These are phyloP conservation scores for Epithele typhae DNA, from an alignment of 768 basidiomycete genomes.

Conservation along the genomic window DNA sequence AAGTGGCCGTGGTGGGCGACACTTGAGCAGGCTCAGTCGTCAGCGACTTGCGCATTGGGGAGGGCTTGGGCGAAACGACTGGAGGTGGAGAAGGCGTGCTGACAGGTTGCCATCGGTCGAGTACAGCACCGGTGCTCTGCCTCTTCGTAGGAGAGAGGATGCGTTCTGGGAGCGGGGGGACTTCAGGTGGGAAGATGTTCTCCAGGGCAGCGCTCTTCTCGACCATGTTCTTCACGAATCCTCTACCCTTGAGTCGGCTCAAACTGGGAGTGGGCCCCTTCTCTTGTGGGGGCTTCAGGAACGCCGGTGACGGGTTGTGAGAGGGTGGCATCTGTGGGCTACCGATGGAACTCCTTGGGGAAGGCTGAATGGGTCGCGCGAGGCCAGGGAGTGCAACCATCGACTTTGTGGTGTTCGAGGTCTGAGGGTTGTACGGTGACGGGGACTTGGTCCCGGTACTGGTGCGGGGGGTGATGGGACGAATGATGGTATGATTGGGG, in stretches of 20 bases:
- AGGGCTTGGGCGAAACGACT: slow-evolving; percentile 34
- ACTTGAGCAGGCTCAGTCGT: slow-evolving; percentile 28
- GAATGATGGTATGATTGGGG: slow-evolving; percentile 1
- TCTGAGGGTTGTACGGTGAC: slow-evolving; percentile 13
- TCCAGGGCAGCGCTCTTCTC: slow-evolving; percentile 59
- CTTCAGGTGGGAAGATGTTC: slow-evolving; percentile 24
- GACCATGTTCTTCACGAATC: slow-evolving; percentile 82
- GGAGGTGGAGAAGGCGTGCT: slow-evolving; percentile 35
- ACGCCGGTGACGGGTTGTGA: slow-evolving; percentile 48
- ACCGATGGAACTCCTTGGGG: slow-evolving; percentile 40
- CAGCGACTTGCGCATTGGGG: slow-evolving; percentile 36
- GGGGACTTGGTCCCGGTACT: slow-evolving; percentile 4
- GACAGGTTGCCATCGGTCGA: slow-evolving; percentile 66
- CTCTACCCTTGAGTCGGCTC: slow-evolving; percentile 77
- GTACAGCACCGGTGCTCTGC: slow-evolving; percentile 48
- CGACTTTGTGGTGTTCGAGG: slow-evolving; percentile 22
- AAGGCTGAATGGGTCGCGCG: slow-evolving; percentile 50
- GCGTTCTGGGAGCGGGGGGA: slow-evolving; percentile 31
- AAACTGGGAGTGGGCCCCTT: slow-evolving; percentile 83
- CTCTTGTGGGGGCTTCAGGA: slow-evolving; percentile 48
- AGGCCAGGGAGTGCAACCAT: slow-evolving; percentile 31
- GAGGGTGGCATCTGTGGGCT: slow-evolving; percentile 42
- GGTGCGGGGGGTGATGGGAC: slow-evolving; percentile 7
- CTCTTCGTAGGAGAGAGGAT: slow-evolving; percentile 20
- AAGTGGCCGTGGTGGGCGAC: slow-evolving; percentile 14